Base-by-base conservation (phyloP, 225 moss, liverwort and hornwort genomes). In the Pseudisothecium myosuroides region DNA sequence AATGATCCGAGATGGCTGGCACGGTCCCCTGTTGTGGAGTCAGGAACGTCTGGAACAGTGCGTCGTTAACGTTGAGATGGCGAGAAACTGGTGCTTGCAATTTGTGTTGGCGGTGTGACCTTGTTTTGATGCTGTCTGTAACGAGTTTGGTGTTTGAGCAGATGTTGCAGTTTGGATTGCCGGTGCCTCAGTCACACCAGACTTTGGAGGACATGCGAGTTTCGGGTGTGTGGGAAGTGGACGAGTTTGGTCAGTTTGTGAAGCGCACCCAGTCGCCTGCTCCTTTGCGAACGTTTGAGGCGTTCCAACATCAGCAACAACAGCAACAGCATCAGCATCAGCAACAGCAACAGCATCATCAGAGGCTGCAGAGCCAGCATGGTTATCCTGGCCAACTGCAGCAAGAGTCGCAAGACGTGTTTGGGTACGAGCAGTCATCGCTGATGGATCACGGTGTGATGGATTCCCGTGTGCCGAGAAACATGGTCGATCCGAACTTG, bases 221-320 rank as follows among this genome's bases (percentile, higher is more conserved):
- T 63, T 96, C 96, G 56, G 96, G 99, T 87, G 97, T 96, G 28
- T 99, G 99, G 99, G 99, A 99, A 92, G 96, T 99, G 11, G 97
- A 99, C 82, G 99, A 99, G 88, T 99, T 91, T 88, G 97, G 96
- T 27, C 98, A 97, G 90, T 97, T 96, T 87, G 97, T 96, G 85
- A 93, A 92, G 92, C 98, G 97, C 64, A 94, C 97, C 28, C 97
- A 96, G 92, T 94, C 98, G 88, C 97, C 97, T 86, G 92, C 95
- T 86, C 96, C 96, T 45, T 83, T 91, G 90, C 94, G 96, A 60
- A 84, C 94, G 39, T 96, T 94, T 63, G 98, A 97, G 68, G 88
- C 93, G 81, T 92, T 93, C 69, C 92, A 91, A 83, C 94, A 93
- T 11, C 96, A 94, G 41, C 94, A 92, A 8, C 94, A 92, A 7